Evolutionary conservation across 1,139 yeast genomes (phyloP).

Genomic region (Lodderomyces orthopsilosis): DNA sequence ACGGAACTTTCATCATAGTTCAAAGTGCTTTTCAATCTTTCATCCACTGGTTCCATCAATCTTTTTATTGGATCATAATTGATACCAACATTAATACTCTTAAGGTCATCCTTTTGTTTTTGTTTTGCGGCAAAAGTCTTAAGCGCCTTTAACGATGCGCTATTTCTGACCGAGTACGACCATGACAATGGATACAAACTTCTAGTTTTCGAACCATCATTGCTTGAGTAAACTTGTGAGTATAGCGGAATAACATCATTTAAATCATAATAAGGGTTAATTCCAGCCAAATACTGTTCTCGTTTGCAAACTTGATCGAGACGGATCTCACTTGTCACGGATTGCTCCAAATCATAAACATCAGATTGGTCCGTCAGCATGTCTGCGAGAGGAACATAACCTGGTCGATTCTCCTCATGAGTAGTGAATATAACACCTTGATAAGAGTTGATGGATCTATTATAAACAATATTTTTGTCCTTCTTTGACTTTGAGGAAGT

Average conservation of each 20-base stretch:
- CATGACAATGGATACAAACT: slow-evolving; percentile 50
- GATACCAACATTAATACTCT: slow-evolving; percentile 5
- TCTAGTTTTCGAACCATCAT: slow-evolving; percentile 27
- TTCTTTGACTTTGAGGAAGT: not conserved
- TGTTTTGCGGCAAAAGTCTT: slow-evolving; percentile 24
- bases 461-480: slow-evolving; percentile 10
- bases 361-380: slow-evolving; percentile 9
- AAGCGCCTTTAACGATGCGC: slow-evolving; percentile 37
- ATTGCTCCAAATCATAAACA: slow-evolving; percentile 1
- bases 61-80: slow-evolving; percentile 11
- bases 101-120: slow-evolving; percentile 3
- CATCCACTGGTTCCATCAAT: slow-evolving; percentile 14
- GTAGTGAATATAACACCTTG: slow-evolving; percentile 11
- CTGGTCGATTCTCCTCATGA: slow-evolving; percentile 15
- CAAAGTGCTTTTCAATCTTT: slow-evolving; percentile 11
- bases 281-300: slow-evolving; percentile 14
- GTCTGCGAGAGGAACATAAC: slow-evolving; percentile 12
- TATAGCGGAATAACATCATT: slow-evolving; percentile 36
- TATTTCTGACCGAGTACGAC: slow-evolving; percentile 45
- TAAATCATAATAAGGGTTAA: slow-evolving; percentile 23
- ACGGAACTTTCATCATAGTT: slow-evolving; percentile 13
- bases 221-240: slow-evolving; percentile 23
- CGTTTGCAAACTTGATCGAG: slow-evolving; percentile 9
- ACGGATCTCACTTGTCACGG: slow-evolving; percentile 7
- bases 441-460: slow-evolving; percentile 10